phyloP scores from a whole-genome alignment of 176 grass and related monocot species.

The Bonia amplexicaulis region DNA sequence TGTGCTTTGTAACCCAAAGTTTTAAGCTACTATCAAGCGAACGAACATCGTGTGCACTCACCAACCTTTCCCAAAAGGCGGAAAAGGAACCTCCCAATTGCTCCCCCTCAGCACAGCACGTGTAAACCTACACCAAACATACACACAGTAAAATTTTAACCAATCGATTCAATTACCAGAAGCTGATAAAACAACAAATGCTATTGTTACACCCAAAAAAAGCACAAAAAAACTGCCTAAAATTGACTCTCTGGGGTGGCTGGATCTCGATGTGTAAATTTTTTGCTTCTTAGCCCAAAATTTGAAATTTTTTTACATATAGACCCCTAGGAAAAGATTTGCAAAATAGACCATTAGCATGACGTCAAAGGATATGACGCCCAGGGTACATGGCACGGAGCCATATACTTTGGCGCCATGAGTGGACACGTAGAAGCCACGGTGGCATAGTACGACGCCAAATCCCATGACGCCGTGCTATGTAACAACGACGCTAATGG shows the following conservation, averaged over 20 bases:
- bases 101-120: conserved; percentile 61
- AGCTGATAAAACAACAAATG: not conserved
- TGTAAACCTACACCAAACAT: conserved; percentile 57
- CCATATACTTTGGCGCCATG: too few species aligned
- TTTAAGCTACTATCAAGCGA: not conserved
- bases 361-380: too few species aligned
- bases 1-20: not conserved
- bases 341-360: too few species aligned
- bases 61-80: conserved; percentile 93
- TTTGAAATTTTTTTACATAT: too few species aligned
- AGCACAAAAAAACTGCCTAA: conserved; percentile 30
- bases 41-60: conserved; percentile 36
- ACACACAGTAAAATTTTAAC: not conserved
- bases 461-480: too few species aligned
- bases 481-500: too few species aligned
- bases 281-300: too few species aligned
- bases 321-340: too few species aligned
- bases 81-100: conserved; percentile 78
- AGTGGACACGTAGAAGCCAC: too few species aligned
- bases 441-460: too few species aligned
- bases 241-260: conserved; percentile 88
- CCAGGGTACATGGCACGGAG: too few species aligned
- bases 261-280: too few species aligned
- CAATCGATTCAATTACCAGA: not conserved
- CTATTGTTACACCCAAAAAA: not conserved